phyloP scores from a whole-genome alignment of 176 grass and related monocot genomes.

The Lolium rigidum region DNA sequence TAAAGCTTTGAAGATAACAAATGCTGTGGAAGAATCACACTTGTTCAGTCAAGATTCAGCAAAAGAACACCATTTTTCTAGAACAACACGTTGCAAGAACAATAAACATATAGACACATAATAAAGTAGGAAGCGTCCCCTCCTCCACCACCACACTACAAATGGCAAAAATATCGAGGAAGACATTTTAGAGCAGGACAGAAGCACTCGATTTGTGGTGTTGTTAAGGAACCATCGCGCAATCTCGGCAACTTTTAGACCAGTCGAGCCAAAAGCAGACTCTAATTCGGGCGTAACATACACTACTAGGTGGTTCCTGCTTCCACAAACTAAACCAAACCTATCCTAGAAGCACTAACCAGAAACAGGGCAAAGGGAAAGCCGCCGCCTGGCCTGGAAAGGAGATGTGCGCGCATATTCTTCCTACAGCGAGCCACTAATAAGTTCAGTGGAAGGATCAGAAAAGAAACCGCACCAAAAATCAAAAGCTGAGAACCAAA shows the following conservation, averaged over 20 bases:
- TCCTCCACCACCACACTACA: constrained; percentile 2
- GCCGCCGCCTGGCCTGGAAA: constrained; percentile 29
- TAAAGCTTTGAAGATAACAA: neutral
- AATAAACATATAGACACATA: neutral
- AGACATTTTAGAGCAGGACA: neutral
- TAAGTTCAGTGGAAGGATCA: constrained; percentile 25
- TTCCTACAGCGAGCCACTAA: neutral
- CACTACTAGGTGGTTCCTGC: neutral
- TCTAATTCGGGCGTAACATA: neutral
- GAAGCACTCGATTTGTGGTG: neutral
- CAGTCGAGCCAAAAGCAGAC: neutral
- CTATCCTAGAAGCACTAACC: neutral
- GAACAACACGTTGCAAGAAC: constrained; percentile 8
- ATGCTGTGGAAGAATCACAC: no score
- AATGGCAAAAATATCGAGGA: neutral
- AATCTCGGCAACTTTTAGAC: constrained; percentile 19
- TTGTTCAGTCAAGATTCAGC: neutral
- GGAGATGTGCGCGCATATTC: neutral
- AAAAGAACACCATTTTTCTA: neutral
- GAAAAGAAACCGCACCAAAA: constrained; percentile 11
- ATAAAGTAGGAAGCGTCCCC: neutral
- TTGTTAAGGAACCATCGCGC: constrained; percentile 1
- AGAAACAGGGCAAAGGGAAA: neutral
- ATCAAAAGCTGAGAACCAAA: neutral
- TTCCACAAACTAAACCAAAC: constrained; percentile 17